Conservation (phyloP, 2,329 filamentous ascomycete species). For the Cercospora sesami region DNA sequence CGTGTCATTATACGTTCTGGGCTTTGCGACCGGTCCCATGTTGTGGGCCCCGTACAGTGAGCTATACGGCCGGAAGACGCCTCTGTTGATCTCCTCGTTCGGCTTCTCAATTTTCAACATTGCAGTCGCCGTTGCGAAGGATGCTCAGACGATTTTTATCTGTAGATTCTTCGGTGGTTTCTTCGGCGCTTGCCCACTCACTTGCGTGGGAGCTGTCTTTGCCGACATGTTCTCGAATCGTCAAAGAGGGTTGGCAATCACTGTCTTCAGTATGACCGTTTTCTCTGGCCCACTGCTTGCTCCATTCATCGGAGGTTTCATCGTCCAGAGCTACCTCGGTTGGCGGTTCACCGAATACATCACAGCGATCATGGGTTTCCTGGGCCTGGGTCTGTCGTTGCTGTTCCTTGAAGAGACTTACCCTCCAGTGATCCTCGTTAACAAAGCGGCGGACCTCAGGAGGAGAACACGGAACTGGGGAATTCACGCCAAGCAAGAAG, state of each 20-base stretch:
- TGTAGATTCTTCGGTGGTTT: slow-evolving; percentile 42
- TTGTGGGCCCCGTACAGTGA: slow-evolving; percentile 54
- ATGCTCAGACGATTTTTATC: slow-evolving; percentile 43
- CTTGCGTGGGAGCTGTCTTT: slow-evolving; percentile 52
- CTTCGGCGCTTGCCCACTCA: slow-evolving; percentile 45
- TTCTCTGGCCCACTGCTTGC: slow-evolving; percentile 39
- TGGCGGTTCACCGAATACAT: slow-evolving; percentile 57
- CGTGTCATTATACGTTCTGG: slow-evolving; percentile 43
- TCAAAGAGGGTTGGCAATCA: slow-evolving; percentile 38
- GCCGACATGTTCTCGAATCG: slow-evolving; percentile 40
- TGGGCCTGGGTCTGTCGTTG: slow-evolving; percentile 50
- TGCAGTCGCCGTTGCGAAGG: slow-evolving; percentile 43
- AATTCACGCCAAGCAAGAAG: slow-evolving; percentile 55
- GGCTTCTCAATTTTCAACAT: slow-evolving; percentile 51
- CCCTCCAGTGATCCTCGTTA: slow-evolving; percentile 58
- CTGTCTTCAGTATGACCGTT: slow-evolving; percentile 41
- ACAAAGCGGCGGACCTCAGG: slow-evolving; percentile 57
- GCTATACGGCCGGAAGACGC: slow-evolving; percentile 38
- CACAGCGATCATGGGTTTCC: slow-evolving; percentile 57
- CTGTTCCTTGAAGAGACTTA: slow-evolving; percentile 61
- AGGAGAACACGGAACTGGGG: slow-evolving; percentile 58
- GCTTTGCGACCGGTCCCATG: slow-evolving; percentile 42
- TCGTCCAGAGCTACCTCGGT: slow-evolving; percentile 37
- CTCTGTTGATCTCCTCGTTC: slow-evolving; percentile 39
- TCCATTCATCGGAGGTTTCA: slow-evolving; percentile 39